Evolutionary conservation across 2,329 filamentous ascomycete species (phyloP).

Genomic region (Pestalotiopsis sp.): DNA sequence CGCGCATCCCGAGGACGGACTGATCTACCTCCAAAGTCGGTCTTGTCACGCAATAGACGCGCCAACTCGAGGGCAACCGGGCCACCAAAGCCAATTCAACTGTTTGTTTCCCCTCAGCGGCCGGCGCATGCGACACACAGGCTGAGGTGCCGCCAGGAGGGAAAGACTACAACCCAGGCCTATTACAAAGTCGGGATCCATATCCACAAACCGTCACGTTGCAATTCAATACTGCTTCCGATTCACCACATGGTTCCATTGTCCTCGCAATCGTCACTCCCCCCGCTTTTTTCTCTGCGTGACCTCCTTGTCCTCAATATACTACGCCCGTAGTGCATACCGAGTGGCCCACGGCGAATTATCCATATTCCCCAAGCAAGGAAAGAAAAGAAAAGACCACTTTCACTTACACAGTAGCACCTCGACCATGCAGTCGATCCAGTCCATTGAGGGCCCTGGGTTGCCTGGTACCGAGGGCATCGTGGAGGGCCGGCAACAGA

Average conservation of each 20-base stretch:
- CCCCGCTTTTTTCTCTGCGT: constrained; percentile 6
- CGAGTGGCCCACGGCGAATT: background rate
- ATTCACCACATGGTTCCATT: constrained; percentile 29
- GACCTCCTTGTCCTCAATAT: constrained; percentile 8
- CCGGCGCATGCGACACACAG: background rate
- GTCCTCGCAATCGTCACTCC: constrained; percentile 16
- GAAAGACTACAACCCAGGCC: constrained; percentile 18
- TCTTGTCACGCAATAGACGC: background rate
- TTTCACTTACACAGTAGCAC: constrained; percentile 10
- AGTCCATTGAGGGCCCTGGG: constrained; percentile 50
- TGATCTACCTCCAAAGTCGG: background rate
- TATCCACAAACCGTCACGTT: constrained; percentile 33
- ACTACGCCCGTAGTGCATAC: constrained; percentile 10
- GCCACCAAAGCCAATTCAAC: background rate
- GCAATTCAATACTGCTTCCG: constrained; percentile 34
- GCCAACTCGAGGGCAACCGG: background rate
- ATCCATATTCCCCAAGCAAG: background rate
- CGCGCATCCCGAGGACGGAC: background rate
- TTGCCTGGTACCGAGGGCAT: constrained; percentile 43
- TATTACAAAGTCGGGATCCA: constrained; percentile 28
- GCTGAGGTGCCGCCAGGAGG: constrained; percentile 23
- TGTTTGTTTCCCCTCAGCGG: background rate
- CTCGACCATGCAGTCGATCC: constrained; percentile 50
- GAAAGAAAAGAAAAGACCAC: background rate
- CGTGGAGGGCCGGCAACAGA: constrained; percentile 54